A percentile compares a stretch with the other conserved stretches of the same genome.
These are phyloP conservation scores for Daedalea quercina DNA, from an alignment of 768 basidiomycete genomes.

Conservation along the genomic window DNA sequence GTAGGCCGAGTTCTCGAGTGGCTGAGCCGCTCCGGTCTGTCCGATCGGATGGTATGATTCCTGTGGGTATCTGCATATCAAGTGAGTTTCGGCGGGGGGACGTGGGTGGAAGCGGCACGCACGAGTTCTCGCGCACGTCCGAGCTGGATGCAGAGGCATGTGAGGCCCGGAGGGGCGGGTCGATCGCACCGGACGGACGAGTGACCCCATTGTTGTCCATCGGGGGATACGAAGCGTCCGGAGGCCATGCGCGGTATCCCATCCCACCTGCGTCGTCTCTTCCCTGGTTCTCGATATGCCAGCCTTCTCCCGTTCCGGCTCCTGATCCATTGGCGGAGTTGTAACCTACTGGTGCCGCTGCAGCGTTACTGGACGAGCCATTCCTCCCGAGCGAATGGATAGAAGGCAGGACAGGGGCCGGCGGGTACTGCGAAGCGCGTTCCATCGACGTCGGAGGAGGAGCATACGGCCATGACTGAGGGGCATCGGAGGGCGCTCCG, in stretches of 20 bases:
- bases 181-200: constrained; percentile 7
- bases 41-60: constrained; percentile 12
- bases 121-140: constrained; percentile 15
- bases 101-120: constrained; percentile 12
- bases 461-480: constrained; percentile 57
- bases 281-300: constrained; percentile 16
- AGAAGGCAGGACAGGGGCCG: constrained; percentile 41
- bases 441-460: constrained; percentile 25
- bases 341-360: constrained; percentile 14
- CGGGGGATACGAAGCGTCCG: constrained; percentile 13
- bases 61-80: constrained; percentile 14
- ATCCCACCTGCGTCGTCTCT: constrained; percentile 14
- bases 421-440: constrained; percentile 37
- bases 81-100: constrained; percentile 10
- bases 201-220: constrained; percentile 14
- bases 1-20: constrained; percentile 25
- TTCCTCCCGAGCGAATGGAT: constrained; percentile 43
- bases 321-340: constrained; percentile 12
- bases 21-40: constrained; percentile 23
- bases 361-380: constrained; percentile 13
- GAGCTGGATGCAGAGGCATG: constrained; percentile 8
- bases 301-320: constrained; percentile 12
- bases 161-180: constrained; percentile 11
- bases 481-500: constrained; percentile 32
- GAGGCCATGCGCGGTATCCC: constrained; percentile 20